Percentiles rank a stretch among this genome's conserved stretches.
Evolutionary conservation across 495 filamentous ascomycete species (phyloP).

Genomic region (Tuber melanosporum): DNA sequence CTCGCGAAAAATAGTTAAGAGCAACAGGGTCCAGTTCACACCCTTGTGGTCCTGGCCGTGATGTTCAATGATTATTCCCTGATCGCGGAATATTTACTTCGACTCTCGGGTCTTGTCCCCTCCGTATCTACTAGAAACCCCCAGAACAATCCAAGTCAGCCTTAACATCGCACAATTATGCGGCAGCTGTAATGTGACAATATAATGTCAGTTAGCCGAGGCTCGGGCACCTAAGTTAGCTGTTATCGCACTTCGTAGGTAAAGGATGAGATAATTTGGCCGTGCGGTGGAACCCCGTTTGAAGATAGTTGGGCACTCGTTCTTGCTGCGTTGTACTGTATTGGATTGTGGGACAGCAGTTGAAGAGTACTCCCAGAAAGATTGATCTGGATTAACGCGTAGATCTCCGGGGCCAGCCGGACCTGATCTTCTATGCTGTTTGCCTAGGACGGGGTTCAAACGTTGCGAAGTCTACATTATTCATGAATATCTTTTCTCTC

Average conservation of each 20-base stretch:
- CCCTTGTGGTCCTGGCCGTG: not conserved
- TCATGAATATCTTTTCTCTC: not conserved
- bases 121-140: not conserved
- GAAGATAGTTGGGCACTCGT: not conserved
- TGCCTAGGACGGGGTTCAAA: not conserved
- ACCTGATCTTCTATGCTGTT: not conserved
- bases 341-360: not conserved
- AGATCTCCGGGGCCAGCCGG: not conserved
- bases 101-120: not conserved
- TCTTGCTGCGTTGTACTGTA: not conserved
- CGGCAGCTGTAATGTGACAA: not conserved
- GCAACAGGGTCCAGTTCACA: not conserved
- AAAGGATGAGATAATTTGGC: not conserved
- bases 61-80: not conserved
- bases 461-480: not conserved
- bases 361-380: not conserved
- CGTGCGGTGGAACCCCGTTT: not conserved
- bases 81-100: slow-evolving; percentile 3
- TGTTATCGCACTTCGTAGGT: not conserved
- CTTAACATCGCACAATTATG: not conserved
- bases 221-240: not conserved
- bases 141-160: not conserved
- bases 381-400: not conserved
- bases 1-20: not conserved
- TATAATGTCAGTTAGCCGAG: not conserved